Percentiles rank a stretch among this genome's conserved stretches.
phyloP scores from a whole-genome alignment of 768 basidiomycete genomes.

The Coprinellus micaceus region DNA sequence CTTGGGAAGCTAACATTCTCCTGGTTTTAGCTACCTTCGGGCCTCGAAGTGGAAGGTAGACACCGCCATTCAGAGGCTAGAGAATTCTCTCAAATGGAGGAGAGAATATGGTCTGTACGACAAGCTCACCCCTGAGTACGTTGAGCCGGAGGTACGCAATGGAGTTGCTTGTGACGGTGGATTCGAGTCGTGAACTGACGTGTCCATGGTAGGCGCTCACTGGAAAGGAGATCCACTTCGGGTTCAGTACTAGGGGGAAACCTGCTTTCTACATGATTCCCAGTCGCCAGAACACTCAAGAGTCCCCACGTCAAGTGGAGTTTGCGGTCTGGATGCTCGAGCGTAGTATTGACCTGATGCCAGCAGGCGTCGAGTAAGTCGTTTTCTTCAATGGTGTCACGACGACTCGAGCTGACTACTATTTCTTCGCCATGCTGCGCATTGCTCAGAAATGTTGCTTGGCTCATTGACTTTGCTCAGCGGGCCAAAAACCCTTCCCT shows the following conservation, averaged over 20 bases:
- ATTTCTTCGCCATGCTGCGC: neutral
- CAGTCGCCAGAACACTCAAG: constrained; percentile 75
- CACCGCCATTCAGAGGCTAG: constrained; percentile 56
- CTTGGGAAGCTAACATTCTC: neutral
- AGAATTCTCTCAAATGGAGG: constrained; percentile 71
- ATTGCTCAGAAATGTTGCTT: constrained; percentile 50
- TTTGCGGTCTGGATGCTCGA: constrained; percentile 78
- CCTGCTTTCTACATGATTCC: constrained; percentile 69
- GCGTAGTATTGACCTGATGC: constrained; percentile 71
- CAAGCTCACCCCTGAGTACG: constrained; percentile 50
- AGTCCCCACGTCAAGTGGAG: constrained; percentile 63
- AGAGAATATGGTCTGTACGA: constrained; percentile 73
- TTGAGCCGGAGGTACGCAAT: constrained; percentile 67
- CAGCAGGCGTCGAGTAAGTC: constrained; percentile 75
- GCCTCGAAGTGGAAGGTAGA: constrained; percentile 67
- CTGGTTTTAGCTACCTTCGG: constrained; percentile 52
- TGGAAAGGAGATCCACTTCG: constrained; percentile 78
- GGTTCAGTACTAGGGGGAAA: constrained; percentile 63
- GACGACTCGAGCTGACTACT: neutral
- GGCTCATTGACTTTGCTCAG: constrained; percentile 79
- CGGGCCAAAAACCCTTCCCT: constrained; percentile 56
- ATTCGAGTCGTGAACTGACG: too few relatives aligned
- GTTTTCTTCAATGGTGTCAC: neutral
- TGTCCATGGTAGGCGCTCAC: constrained; percentile 55
- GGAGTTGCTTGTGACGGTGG: too few relatives aligned